phyloP scores from a whole-genome alignment of 441 rosid species.

The Capsella rubella region DNA sequence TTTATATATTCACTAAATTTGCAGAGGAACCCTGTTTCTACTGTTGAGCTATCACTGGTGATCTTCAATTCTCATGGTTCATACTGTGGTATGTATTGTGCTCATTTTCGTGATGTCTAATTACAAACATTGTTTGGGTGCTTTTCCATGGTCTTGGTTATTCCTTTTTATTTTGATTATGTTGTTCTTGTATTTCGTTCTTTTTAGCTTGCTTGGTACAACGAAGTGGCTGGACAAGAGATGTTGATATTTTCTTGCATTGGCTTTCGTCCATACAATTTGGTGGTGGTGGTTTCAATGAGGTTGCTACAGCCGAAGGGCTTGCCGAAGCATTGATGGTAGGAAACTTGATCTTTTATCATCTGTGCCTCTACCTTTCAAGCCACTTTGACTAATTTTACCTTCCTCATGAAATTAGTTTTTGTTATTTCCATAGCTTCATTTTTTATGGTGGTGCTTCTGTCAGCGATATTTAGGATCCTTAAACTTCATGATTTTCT shows the following conservation, averaged over 20 bases:
- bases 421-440: not conserved
- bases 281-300: conserved; percentile 91
- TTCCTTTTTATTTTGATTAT: not conserved
- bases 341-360: conserved; percentile 30
- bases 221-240: conserved; percentile 94
- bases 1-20: conserved; percentile 22
- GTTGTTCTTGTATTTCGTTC: not conserved
- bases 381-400: conserved; percentile 28
- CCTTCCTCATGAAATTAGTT: not conserved
- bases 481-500: conserved; percentile 28
- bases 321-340: conserved; percentile 98
- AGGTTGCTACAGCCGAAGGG: conserved; percentile 98
- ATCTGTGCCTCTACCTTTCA: conserved; percentile 21
- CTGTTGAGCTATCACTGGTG: conserved; percentile 75
- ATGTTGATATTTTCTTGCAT: conserved; percentile 78
- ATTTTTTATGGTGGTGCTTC: conserved; percentile 23
- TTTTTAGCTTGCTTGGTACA: conserved; percentile 85
- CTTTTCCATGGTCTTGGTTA: conserved; percentile 23
- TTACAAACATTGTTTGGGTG: conserved; percentile 9
- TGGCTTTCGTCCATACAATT: conserved; percentile 84
- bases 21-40: conserved; percentile 69
- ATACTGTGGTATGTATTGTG: conserved; percentile 67
- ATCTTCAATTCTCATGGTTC: conserved; percentile 82
- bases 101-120: conserved; percentile 27
- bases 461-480: conserved; percentile 14